Base-by-base conservation (phyloP, 257 asterid genomes). In the Hygrophila difformis region DNA sequence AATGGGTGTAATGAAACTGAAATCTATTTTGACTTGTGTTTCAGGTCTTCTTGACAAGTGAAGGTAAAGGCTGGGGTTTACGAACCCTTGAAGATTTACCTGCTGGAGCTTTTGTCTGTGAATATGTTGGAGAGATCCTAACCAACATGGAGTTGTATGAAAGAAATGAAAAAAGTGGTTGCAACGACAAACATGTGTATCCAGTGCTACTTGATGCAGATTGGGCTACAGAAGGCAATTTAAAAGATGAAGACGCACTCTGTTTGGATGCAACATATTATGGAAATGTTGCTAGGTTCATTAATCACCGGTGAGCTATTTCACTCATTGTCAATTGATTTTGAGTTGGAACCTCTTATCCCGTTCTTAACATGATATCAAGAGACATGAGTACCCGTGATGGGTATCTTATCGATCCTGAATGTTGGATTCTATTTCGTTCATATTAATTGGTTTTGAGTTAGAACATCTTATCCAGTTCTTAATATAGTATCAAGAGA, bases 1-100 rank as follows among this genome's bases (percentile, higher is more conserved):
- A n/a, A n/a, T n/a, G n/a, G n/a, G n/a, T n/a, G n/a, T n/a, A n/a
- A 10, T 9, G 37, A 4, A 5, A 33, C 12, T 5, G 6, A 33
- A 31, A 17, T 33, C 47, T 36, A 12, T 35, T 11, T 20, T 24
- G 39, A 16, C 29, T 33, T 53, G 29, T 51, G 40, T 50, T 24
- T 20, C 23, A 87, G 96, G 81, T 87, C 36, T 87, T 77, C 67
- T 19, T 59, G 52, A 69, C 93, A 2, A 47, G 49, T 3, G 67
- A 57, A 34, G 86, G 76, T 29, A 87, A 87, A 69, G 94, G 94
- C 11, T 82, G 96, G 96, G 96, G 94, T 39, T 44, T 87, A 10
- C 68, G 93, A 45, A 40, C 87, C 1, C 87, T 87, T 17, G 96
- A 87, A 66, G 78, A 72, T 40, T 49, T 82, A 50, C 88, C 89